phyloP scores from a whole-genome alignment of 2,329 filamentous ascomycete species.

The Colletotrichum gloeosporioides region DNA sequence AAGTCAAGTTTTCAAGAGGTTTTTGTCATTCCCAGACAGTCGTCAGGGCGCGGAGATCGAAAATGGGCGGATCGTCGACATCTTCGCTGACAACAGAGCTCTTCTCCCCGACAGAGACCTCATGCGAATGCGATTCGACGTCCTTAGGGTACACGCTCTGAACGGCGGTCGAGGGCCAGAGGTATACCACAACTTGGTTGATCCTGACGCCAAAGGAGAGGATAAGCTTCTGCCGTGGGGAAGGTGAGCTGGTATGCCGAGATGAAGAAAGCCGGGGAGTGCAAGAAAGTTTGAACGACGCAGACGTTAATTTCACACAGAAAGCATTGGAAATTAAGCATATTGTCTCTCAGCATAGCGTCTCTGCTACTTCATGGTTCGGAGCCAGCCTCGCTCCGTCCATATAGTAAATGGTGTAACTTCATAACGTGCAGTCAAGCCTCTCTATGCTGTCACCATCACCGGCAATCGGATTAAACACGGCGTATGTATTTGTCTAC shows the following conservation, averaged over 20 bases:
- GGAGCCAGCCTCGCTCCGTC: no score
- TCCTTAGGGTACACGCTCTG: neutral
- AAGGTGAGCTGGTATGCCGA: rapidly evolving
- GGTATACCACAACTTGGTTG: neutral
- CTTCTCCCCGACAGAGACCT: neutral
- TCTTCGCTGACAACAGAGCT: neutral
- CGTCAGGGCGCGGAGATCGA: neutral
- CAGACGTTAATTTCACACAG: no score
- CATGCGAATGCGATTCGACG: neutral
- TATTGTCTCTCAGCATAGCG: no score
- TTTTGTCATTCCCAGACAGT: neutral
- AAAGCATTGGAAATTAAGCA: no score
- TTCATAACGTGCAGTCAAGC: no score
- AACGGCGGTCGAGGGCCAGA: neutral
- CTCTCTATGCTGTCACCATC: no score
- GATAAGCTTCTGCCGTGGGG: rapidly evolving
- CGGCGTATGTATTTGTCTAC: neutral
- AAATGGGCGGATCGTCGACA: neutral
- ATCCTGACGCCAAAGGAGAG: rapidly evolving
- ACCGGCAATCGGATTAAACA: neutral
- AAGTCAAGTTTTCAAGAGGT: neutral
- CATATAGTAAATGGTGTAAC: no score
- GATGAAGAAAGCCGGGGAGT: no score
- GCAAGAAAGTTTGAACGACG: no score
- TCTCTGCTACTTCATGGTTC: no score